These are phyloP conservation scores for Spathaspora girioi DNA, from an alignment of 805 yeast genomes.

Conservation along the genomic window DNA sequence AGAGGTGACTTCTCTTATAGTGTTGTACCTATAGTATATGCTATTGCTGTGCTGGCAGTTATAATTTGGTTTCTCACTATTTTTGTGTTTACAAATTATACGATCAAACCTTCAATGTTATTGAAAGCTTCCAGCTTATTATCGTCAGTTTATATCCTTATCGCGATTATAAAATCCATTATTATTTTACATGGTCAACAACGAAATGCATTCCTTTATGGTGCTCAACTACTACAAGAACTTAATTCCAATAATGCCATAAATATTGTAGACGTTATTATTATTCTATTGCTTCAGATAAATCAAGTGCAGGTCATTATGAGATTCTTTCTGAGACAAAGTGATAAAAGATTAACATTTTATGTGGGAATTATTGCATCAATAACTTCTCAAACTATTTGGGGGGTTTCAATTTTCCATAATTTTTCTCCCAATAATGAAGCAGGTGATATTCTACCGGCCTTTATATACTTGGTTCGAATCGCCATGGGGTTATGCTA, in stretches of 20 bases:
- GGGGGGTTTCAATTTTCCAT: slow-evolving; percentile 64
- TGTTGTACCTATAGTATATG: slow-evolving; percentile 58
- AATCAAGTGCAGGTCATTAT: slow-evolving; percentile 71
- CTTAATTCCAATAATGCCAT: slow-evolving; percentile 45
- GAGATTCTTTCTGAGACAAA: slow-evolving; percentile 62
- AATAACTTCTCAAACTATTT: slow-evolving; percentile 55
- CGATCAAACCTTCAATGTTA: slow-evolving; percentile 55
- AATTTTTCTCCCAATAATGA: slow-evolving; percentile 34
- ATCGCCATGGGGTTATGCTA: slow-evolving; percentile 69
- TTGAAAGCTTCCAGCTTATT: slow-evolving; percentile 48
- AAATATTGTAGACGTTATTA: slow-evolving; percentile 54
- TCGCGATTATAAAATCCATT: slow-evolving; percentile 47
- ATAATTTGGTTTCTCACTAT: slow-evolving; percentile 61
- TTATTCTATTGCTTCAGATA: slow-evolving; percentile 54
- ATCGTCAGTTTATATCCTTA: slow-evolving; percentile 52
- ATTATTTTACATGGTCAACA: slow-evolving; percentile 47
- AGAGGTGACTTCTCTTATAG: slow-evolving; percentile 50
- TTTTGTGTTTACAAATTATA: slow-evolving; percentile 60
- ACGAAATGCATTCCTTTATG: slow-evolving; percentile 36
- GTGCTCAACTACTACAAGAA: slow-evolving; percentile 40
- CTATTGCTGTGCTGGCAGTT: slow-evolving; percentile 62
- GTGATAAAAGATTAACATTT: slow-evolving; percentile 63
- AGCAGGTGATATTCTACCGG: slow-evolving; percentile 58
- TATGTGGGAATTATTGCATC: slow-evolving; percentile 54
- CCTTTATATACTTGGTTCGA: slow-evolving; percentile 69